Evolutionary conservation across 257 asterid species (phyloP), one percentile per base, ranked within the genome.

Genomic region (Phtheirospermum japonicum): DNA sequence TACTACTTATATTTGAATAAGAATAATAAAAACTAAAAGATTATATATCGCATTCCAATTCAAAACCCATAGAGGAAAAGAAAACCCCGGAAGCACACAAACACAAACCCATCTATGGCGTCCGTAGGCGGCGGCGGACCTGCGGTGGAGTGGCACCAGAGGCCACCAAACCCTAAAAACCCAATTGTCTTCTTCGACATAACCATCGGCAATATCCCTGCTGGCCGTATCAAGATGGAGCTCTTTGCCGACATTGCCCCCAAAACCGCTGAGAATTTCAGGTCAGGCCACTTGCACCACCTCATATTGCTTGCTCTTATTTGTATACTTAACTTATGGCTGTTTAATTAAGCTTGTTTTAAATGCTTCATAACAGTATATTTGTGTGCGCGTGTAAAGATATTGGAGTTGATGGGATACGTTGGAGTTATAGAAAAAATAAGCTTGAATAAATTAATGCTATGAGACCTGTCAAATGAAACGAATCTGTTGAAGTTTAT

Each of bases 151-250:
- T 92, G 99, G 97, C 97, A 92, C 70, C 95, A 84, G 80, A 74
- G 97, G 74, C 99, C 96, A 6, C 91, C 90, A 55, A 82, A 83
- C 85, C 95, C 90, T 63, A 89, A 82, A 66, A 92, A 92, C 36
- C 99, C 97, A 2, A 80, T 92, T 64, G 95, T 92, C 4, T 92
- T 92, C 83, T 89, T 92, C 72, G 99, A 92, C 62, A 55, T 89
- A 7, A 92, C 95, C 42, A 89, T 89, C 72, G 96, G 96, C 7
- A 86, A 74, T 57, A 83, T 92, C 19, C 97, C 96, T 42, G 95
- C 97, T 62, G 97, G 99, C 72, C 95, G 97, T 46, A 83, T 92
- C 73, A 92, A 85, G 76, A 89, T 92, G 94, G 97, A 92, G 80
- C 95, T 92, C n/a, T 92, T 92, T 72, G 93, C 99, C 63, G 97